Evolutionary conservation across 768 basidiomycete species (phyloP).

Genomic region (Amanita subjunquillea): DNA sequence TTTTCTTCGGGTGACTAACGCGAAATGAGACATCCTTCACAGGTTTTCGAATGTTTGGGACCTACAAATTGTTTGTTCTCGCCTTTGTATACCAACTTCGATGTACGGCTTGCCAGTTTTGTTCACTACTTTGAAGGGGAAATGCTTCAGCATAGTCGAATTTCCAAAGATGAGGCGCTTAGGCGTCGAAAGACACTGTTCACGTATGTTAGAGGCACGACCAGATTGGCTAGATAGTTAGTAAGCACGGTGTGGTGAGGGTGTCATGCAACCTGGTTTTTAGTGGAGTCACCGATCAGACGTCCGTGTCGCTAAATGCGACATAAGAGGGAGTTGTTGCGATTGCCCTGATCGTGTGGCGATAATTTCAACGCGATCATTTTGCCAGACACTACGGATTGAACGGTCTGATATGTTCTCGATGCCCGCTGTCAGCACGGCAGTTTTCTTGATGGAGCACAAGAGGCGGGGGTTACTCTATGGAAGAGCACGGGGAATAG

Average conservation of each 20-base stretch:
- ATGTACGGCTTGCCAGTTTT: conserved; percentile 86
- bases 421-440: too few species aligned
- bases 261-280: conserved; percentile 99
- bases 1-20: conserved; percentile 92
- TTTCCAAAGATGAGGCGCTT: conserved; percentile 95
- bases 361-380: conserved; percentile 98
- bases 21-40: conserved; percentile 22
- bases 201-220: conserved; percentile 1
- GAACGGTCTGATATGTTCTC: too few species aligned
- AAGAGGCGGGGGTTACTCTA: too few species aligned
- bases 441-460: too few species aligned
- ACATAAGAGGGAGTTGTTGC: conserved; percentile 95
- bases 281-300: conserved; percentile 97
- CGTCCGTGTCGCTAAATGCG: conserved; percentile 89
- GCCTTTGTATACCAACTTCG: conserved; percentile 81
- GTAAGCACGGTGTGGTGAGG: conserved; percentile 73
- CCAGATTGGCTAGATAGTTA: background rate
- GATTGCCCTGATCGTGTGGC: conserved; percentile 92
- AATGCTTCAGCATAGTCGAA: conserved; percentile 83
- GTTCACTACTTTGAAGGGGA: conserved; percentile 88
- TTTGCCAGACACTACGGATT: too few species aligned
- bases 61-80: conserved; percentile 90
- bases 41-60: background rate
- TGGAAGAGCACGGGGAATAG: too few species aligned
- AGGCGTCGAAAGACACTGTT: conserved; percentile 88